Conservation (phyloP, 2,329 filamentous ascomycete species). For the Ophiostoma sp. region DNA sequence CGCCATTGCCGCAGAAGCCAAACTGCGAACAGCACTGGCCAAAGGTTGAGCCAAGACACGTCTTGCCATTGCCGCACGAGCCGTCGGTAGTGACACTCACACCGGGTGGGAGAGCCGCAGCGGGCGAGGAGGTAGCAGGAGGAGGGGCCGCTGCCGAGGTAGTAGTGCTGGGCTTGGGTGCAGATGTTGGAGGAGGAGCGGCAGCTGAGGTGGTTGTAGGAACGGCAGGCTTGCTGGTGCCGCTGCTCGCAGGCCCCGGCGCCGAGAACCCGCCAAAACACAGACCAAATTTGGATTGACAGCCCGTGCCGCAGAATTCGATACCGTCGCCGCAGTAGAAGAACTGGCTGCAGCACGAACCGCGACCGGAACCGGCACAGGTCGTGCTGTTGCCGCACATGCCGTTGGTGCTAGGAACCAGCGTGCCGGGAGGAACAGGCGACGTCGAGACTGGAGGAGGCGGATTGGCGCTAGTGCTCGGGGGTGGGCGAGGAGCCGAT, state of each 20-base stretch:
- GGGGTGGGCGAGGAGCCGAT: conserved; percentile 18
- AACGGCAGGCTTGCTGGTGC: neutral
- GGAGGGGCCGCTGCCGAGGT: neutral
- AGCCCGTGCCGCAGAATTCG: conserved; percentile 28
- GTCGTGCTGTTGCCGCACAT: conserved; percentile 29
- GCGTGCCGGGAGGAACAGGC: conserved; percentile 25
- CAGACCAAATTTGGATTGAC: conserved; percentile 24
- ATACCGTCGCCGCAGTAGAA: conserved; percentile 28
- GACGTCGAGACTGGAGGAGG: conserved; percentile 1
- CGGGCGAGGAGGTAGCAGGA: neutral
- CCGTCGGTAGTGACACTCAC: conserved; percentile 23
- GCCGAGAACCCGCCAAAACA: conserved; percentile 18
- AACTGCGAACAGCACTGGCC: conserved; percentile 51
- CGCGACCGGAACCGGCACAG: conserved; percentile 27
- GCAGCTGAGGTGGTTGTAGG: neutral
- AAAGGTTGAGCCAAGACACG: conserved; percentile 39
- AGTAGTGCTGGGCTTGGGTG: neutral
- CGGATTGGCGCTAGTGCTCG: neutral
- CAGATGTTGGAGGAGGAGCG: neutral
- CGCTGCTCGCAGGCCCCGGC: neutral
- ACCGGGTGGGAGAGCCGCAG: conserved; percentile 10
- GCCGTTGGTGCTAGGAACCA: conserved; percentile 25
- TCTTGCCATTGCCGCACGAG: conserved; percentile 25
- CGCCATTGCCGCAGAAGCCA: conserved; percentile 46
- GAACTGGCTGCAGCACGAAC: conserved; percentile 29